Evolutionary conservation across 768 basidiomycete genomes (phyloP).

Genomic region (Leccinellum albellum): DNA sequence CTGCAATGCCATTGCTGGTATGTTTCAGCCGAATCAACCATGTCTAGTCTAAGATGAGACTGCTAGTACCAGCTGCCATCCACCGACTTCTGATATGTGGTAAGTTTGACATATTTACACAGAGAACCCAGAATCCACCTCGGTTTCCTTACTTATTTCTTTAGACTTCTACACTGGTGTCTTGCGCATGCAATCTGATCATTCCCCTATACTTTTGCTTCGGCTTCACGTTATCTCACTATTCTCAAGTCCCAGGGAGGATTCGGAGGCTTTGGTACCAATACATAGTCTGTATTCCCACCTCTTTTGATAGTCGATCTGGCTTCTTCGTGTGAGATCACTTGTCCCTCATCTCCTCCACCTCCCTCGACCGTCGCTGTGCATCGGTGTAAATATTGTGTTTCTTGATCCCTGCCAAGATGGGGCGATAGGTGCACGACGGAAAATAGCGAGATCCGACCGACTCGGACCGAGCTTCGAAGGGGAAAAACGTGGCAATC

Average conservation of each 20-base stretch:
- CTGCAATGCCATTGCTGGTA: too few relatives aligned
- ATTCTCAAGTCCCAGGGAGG: not conserved
- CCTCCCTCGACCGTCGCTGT: not conserved
- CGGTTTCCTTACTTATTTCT: too few relatives aligned
- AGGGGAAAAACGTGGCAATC: not conserved
- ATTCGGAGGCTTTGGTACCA: not conserved
- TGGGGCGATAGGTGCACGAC: not conserved
- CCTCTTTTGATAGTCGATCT: not conserved
- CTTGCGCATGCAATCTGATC: too few relatives aligned
- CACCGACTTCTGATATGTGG: too few relatives aligned
- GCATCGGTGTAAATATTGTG: not conserved
- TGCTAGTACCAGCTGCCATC: too few relatives aligned
- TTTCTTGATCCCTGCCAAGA: not conserved
- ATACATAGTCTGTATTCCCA: not conserved
- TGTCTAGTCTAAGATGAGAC: too few relatives aligned
- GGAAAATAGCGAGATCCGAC: not conserved
- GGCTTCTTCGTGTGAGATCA: not conserved
- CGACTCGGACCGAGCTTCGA: not conserved
- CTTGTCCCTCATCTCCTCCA: not conserved
- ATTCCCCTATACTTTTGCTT: too few relatives aligned
- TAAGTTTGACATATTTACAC: too few relatives aligned
- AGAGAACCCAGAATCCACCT: too few relatives aligned
- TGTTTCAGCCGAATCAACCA: too few relatives aligned
- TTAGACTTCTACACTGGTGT: too few relatives aligned
- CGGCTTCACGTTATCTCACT: not conserved